Conservation (phyloP, 148 eudicot genomes). For the Diospyros lotus region DNA sequence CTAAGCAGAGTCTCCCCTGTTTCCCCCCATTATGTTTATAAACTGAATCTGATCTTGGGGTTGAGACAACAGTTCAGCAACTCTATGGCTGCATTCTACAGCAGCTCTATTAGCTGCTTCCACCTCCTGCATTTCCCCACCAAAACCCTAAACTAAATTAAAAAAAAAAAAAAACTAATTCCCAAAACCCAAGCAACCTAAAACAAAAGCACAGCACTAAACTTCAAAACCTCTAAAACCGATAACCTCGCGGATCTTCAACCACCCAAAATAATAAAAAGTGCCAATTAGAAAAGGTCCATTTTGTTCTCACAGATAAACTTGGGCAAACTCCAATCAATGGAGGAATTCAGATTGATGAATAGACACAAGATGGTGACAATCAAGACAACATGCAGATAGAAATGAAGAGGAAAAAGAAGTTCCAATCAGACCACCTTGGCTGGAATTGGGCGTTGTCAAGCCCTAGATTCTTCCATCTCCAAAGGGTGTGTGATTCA, state of each 20-base stretch:
- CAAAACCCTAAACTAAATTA: slow-evolving; percentile 14
- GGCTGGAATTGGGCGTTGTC: slow-evolving; percentile 18
- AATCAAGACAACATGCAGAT: slow-evolving; percentile 3
- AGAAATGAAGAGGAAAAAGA: not conserved
- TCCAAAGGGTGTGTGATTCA: slow-evolving; percentile 16
- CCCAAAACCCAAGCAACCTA: not conserved
- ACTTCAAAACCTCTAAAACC: slow-evolving; percentile 7
- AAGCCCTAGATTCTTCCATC: slow-evolving; percentile 51
- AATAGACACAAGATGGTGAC: slow-evolving; percentile 5
- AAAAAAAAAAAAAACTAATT: not conserved
- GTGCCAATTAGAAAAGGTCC: slow-evolving; percentile 2
- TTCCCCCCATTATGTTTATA: slow-evolving; percentile 42
- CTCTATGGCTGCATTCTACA: slow-evolving; percentile 71
- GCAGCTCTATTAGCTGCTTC: slow-evolving; percentile 78
- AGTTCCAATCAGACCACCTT: slow-evolving; percentile 45
- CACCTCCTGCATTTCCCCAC: slow-evolving; percentile 59
- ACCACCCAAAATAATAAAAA: slow-evolving; percentile 3
- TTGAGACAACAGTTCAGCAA: slow-evolving; percentile 50
- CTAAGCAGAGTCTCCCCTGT: slow-evolving; percentile 59
- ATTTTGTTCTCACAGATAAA: not conserved
- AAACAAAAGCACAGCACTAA: slow-evolving; percentile 1
- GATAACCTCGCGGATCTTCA: slow-evolving; percentile 9
- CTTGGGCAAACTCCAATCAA: not conserved
- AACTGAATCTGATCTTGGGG: slow-evolving; percentile 45
- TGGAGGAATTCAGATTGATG: not conserved